A percentile compares a stretch with the other conserved stretches of the same genome.
These are phyloP conservation scores for Skeletonema costatum DNA, from an alignment of 108 stramenopile genomes.

Conservation along the genomic window DNA sequence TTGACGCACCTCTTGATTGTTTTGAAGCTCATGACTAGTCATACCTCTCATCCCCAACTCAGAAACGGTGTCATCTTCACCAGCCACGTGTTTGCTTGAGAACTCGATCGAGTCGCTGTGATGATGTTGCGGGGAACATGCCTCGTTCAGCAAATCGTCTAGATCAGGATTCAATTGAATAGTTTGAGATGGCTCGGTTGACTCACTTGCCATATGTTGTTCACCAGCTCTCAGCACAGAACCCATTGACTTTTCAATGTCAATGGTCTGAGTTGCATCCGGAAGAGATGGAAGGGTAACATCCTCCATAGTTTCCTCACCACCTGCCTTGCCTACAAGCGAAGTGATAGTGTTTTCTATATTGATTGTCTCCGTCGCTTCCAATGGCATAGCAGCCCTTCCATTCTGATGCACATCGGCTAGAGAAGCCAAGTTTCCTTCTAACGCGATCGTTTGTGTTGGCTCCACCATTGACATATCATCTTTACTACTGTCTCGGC, in stretches of 20 bases:
- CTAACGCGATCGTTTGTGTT: conserved; percentile 45
- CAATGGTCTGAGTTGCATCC: conserved; percentile 26
- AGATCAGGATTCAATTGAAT: conserved; percentile 16
- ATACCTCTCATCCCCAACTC: conserved; percentile 42
- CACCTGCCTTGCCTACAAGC: conserved; percentile 17
- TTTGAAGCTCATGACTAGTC: conserved; percentile 33
- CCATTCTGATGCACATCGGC: background rate
- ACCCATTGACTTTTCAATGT: conserved; percentile 23
- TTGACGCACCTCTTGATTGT: conserved; percentile 2
- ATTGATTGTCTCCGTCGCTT: conserved; percentile 36
- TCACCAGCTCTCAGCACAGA: background rate
- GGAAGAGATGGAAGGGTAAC: conserved; percentile 14
- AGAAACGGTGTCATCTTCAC: conserved; percentile 38
- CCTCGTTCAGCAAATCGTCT: conserved; percentile 6
- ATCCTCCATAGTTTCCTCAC: conserved; percentile 8
- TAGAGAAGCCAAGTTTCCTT: conserved; percentile 16
- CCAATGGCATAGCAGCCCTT: background rate
- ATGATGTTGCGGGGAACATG: background rate
- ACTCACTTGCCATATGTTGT: background rate
- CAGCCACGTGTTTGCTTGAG: conserved; percentile 6
- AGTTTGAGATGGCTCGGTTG: conserved; percentile 4
- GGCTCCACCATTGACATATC: conserved; percentile 38
- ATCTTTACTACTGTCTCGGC: conserved; percentile 7
- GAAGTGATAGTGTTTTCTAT: conserved; percentile 33
- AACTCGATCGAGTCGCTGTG: conserved; percentile 16